Evolutionary conservation across 176 grass and related monocot genomes (phyloP).

Genomic region (Musa troglodytarum): DNA sequence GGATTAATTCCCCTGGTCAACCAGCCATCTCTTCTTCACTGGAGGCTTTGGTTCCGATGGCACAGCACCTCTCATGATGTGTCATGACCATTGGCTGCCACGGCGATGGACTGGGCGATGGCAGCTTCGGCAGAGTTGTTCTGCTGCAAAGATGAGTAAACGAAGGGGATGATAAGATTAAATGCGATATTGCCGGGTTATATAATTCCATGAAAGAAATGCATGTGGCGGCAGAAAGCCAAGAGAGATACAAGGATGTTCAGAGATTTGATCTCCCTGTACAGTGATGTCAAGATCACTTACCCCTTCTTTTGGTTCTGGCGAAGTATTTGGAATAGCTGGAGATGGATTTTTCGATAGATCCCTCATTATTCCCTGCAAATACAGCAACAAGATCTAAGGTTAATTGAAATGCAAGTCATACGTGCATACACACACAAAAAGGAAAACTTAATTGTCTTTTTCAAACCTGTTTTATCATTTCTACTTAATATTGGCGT

Average conservation of each 20-base stretch:
- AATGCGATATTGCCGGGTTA: too few relatives aligned
- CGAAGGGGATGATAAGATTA: too few relatives aligned
- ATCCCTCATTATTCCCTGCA: constrained; percentile 23
- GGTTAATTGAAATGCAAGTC: background rate
- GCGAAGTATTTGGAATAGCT: constrained; percentile 9
- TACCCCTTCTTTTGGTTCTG: constrained; percentile 44
- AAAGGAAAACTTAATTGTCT: too few relatives aligned
- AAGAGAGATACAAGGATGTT: background rate
- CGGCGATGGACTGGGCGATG: background rate
- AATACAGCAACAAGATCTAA: background rate
- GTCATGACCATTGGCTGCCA: background rate
- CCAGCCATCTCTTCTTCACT: background rate
- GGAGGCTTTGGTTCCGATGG: background rate
- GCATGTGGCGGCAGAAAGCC: background rate
- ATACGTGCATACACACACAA: too few relatives aligned
- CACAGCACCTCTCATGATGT: background rate
- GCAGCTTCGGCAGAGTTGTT: background rate
- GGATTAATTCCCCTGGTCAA: background rate
- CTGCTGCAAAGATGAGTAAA: background rate
- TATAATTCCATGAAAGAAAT: too few relatives aligned
- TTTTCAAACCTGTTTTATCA: too few relatives aligned
- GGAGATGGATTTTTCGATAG: constrained; percentile 15
- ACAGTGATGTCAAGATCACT: background rate
- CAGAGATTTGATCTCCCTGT: background rate
- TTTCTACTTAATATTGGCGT: background rate